Evolutionary conservation across 305 asterid genomes (phyloP).

Genomic region (Fraxinus platypoda): DNA sequence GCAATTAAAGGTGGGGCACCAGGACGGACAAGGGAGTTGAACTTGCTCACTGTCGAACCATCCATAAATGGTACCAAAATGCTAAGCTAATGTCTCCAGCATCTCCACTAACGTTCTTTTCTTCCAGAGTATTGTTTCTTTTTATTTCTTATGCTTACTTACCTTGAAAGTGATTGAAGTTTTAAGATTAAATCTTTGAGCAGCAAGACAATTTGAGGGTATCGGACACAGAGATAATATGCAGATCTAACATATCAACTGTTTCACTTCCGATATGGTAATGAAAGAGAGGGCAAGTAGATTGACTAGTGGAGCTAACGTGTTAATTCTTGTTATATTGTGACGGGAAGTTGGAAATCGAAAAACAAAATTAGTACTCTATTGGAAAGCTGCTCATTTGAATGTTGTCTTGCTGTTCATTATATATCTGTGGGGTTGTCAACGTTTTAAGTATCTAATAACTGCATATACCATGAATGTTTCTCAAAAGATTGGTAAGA

Average conservation of each 20-base stretch:
- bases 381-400: constrained; percentile 1
- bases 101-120: constrained; percentile 17
- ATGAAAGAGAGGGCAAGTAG: not conserved
- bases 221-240: not conserved
- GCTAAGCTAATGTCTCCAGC: constrained; percentile 32
- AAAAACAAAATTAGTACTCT: not conserved
- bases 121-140: not conserved
- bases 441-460: not conserved
- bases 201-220: constrained; percentile 17
- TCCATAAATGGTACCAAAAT: constrained; percentile 24
- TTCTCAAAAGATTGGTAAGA: not conserved
- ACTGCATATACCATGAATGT: not conserved
- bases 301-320: constrained; percentile 18
- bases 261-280: constrained; percentile 3
- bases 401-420: not conserved
- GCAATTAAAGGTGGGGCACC: constrained; percentile 77
- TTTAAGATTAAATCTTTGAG: constrained; percentile 12
- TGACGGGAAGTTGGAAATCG: not conserved
- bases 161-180: constrained; percentile 22
- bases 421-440: not conserved
- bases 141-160: not conserved
- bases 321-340: not conserved
- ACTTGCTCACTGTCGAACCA: constrained; percentile 27
- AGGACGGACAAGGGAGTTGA: constrained; percentile 76
- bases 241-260: constrained; percentile 3